These are phyloP conservation scores for Neoboletus brunneissimus DNA, from an alignment of 768 basidiomycete species.

Conservation along the genomic window DNA sequence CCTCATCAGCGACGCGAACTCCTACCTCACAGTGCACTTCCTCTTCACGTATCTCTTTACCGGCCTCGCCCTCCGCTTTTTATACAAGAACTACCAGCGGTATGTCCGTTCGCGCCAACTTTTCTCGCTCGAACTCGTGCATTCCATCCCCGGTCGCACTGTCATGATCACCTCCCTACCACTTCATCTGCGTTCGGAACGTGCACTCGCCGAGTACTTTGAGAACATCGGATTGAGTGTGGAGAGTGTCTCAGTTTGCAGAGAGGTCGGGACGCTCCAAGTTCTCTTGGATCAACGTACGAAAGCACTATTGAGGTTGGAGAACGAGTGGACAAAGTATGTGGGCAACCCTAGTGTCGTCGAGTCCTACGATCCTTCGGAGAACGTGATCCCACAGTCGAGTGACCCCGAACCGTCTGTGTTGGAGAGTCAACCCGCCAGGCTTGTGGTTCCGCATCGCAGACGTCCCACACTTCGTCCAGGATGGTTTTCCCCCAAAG, in stretches of 20 bases:
- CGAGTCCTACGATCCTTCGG: slow-evolving; percentile 73
- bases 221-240: slow-evolving; percentile 85
- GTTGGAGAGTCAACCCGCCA: slow-evolving; percentile 50
- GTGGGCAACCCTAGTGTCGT: slow-evolving; percentile 92
- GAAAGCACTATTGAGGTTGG: slow-evolving; percentile 72
- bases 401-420: slow-evolving; percentile 51
- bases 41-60: slow-evolving; percentile 95
- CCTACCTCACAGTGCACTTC: slow-evolving; percentile 85
- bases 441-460: slow-evolving; percentile 72
- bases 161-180: slow-evolving; percentile 87
- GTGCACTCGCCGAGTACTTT: slow-evolving; percentile 88
- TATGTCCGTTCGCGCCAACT: slow-evolving; percentile 90
- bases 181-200: slow-evolving; percentile 78
- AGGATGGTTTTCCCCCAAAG: slow-evolving; percentile 68
- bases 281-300: slow-evolving; percentile 77
- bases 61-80: slow-evolving; percentile 76
- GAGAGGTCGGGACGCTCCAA: slow-evolving; percentile 76
- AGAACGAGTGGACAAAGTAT: slow-evolving; percentile 84
- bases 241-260: slow-evolving; percentile 87
- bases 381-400: slow-evolving; percentile 46
- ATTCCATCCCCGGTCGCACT: slow-evolving; percentile 91
- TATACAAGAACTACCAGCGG: slow-evolving; percentile 84
- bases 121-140: slow-evolving; percentile 91
- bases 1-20: slow-evolving; percentile 85
- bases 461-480: slow-evolving; percentile 74